A percentile compares a stretch with the other conserved stretches of the same genome.
Conservation (phyloP, 495 filamentous ascomycete species). For the Hypoxylon fuscum region DNA sequence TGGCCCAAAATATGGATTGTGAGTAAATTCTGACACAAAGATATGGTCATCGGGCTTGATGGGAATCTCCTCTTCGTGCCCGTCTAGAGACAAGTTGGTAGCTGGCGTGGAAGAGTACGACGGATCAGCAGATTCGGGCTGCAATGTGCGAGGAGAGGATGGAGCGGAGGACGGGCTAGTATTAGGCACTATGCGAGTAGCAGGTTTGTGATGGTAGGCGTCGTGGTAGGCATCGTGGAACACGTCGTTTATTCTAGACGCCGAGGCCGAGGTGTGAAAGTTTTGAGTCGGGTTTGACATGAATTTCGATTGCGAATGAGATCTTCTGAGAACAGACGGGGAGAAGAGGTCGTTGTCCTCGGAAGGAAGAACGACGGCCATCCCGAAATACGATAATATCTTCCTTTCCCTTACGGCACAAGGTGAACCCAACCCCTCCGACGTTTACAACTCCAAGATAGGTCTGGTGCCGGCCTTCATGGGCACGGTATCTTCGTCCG, state of each 20-base stretch:
- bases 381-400: constrained; percentile 31
- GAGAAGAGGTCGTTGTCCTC: constrained; percentile 58
- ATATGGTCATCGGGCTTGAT: constrained; percentile 60
- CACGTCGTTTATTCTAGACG: constrained; percentile 52
- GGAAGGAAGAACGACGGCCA: constrained; percentile 57
- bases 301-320: constrained; percentile 59
- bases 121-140: constrained; percentile 49
- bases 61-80: constrained; percentile 59
- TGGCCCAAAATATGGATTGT: constrained; percentile 56
- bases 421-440: constrained; percentile 29
- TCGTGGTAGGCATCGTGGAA: constrained; percentile 43
- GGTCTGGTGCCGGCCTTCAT: constrained; percentile 26
- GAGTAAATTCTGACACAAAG: constrained; percentile 66
- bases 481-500: constrained; percentile 21
- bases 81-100: constrained; percentile 69
- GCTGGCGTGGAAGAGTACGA: constrained; percentile 67
- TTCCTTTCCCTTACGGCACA: constrained; percentile 4
- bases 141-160: constrained; percentile 52
- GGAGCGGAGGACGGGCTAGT: constrained; percentile 61
- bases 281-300: constrained; percentile 41
- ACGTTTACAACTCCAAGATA: constrained; percentile 26
- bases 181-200: constrained; percentile 42
- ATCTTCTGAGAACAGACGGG: constrained; percentile 53
- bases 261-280: constrained; percentile 54
- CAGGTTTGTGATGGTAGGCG: constrained; percentile 39